Evolutionary conservation across 805 yeast genomes (phyloP).

Genomic region (Kluyveromyces wickerhamii): DNA sequence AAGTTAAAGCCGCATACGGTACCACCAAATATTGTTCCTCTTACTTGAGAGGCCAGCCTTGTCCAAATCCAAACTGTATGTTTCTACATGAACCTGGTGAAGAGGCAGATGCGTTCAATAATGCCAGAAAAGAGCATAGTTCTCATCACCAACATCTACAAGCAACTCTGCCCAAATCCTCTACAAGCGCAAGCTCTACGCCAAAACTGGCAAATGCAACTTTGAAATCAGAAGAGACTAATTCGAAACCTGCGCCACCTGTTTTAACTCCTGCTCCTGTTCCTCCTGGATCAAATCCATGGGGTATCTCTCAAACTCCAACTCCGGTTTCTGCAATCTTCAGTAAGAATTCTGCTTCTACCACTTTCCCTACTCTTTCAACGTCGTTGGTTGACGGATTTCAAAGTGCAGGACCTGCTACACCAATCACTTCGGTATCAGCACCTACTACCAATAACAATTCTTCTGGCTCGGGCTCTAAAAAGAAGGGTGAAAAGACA

Average conservation of each 20-base stretch:
- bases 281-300: slow-evolving; percentile 28
- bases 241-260: slow-evolving; percentile 17
- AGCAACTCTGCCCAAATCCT: slow-evolving; percentile 8
- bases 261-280: slow-evolving; percentile 27
- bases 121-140: slow-evolving; percentile 36
- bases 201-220: slow-evolving; percentile 26
- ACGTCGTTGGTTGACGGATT: neutral
- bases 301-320: slow-evolving; percentile 28
- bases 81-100: slow-evolving; percentile 98
- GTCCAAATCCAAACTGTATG: slow-evolving; percentile 99
- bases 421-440: slow-evolving; percentile 19
- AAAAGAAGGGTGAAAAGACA: slow-evolving; percentile 29
- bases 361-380: slow-evolving; percentile 23
- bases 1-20: slow-evolving; percentile 92
- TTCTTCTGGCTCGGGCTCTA: slow-evolving; percentile 12
- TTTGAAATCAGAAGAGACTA: slow-evolving; percentile 18
- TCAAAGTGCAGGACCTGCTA: slow-evolving; percentile 11
- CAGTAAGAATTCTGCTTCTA: slow-evolving; percentile 19
- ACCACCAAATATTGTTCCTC: slow-evolving; percentile 98
- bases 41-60: slow-evolving; percentile 85
- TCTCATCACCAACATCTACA: slow-evolving; percentile 6
- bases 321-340: slow-evolving; percentile 23
- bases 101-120: slow-evolving; percentile 91
- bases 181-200: slow-evolving; percentile 20
- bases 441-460: slow-evolving; percentile 14